Evolutionary conservation across 2,329 filamentous ascomycete genomes (phyloP), one percentile per base, ranked within the genome.

Genomic region (Nothophoma quercina): DNA sequence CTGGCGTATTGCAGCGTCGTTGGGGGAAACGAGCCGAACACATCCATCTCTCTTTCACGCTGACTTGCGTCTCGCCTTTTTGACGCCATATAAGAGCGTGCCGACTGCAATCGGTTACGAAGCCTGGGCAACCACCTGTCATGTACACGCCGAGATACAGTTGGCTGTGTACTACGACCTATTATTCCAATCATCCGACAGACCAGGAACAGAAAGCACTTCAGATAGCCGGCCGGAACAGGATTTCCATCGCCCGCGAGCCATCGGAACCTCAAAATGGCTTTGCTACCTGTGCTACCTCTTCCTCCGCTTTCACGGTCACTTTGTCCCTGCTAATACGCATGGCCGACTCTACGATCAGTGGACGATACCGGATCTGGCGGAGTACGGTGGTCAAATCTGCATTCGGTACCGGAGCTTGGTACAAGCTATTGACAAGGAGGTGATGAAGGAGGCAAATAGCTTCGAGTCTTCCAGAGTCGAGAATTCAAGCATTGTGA

Each of bases 231-330:
- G 8, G 5, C 16, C 18, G 8, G 5, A 7, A 12, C 7, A 7
- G 2, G 5, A 4, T 21, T 47, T 32, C 16, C 42, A 7, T 18
- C 50, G 38, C 5, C 50, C 50, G 10, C 50, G 50, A 32, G 36
- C 29, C n/a, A 43, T 52, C 13, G 50, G 50, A 18, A 52, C 50
- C 5, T 52, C 50, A 5, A 52, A 52, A 15, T 52, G 50, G 50
- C 43, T 52, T 6, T 52, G 50, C 32, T 52, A 47, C 19, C 36
- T 52, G 5, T 52, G 50, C 26, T 47, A 47, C 8, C 36, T 52
- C 7, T 52, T 52, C 9, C 42, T 52, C 16, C 42, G 36, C 13
- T 52, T 16, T 22, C 50, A 52, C 18, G 36, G 25, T 6, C 25
- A 13, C 25, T 52, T 30, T 32, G 25, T 42, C 28, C 50, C 50